Conservation (phyloP, 495 filamentous ascomycete genomes). For the Cercophora newfieldiana region DNA sequence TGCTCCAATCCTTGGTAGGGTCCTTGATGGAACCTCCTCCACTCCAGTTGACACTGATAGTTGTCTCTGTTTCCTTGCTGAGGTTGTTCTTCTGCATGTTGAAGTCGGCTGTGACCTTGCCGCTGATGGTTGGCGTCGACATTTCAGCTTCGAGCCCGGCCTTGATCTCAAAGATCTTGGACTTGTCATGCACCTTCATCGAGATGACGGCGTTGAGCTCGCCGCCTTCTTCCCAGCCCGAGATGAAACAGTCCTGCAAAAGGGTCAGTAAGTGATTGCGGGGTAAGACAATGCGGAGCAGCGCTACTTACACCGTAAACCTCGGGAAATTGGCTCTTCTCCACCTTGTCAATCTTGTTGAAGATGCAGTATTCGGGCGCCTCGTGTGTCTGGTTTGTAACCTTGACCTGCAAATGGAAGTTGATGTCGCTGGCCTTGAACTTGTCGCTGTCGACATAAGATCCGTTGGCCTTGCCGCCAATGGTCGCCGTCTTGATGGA, state of each 20-base stretch:
- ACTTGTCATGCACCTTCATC: neutral
- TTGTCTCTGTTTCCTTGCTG: conserved; percentile 9
- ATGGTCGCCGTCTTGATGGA: conserved; percentile 8
- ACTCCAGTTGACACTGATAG: neutral
- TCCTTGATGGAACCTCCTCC: neutral
- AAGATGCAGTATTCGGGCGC: neutral
- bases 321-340: neutral
- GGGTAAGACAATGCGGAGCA: too few relatives aligned
- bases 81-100: neutral
- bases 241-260: conserved; percentile 13
- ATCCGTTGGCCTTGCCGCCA: neutral
- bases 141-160: neutral
- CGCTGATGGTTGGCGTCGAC: too few relatives aligned
- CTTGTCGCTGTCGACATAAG: conserved; percentile 2
- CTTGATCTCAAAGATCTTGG: neutral
- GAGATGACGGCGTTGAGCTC: conserved; percentile 14
- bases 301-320: too few relatives aligned
- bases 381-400: neutral
- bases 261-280: too few relatives aligned
- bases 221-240: conserved; percentile 10
- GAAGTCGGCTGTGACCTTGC: neutral
- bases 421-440: conserved; percentile 12
- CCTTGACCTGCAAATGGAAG: conserved; percentile 4
- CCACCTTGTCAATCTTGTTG: neutral
- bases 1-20: conserved; percentile 8